Evolutionary conservation across 2,329 filamentous ascomycete genomes (phyloP), one percentile per base, ranked within the genome.

Genomic region (Alternaria arbusti): DNA sequence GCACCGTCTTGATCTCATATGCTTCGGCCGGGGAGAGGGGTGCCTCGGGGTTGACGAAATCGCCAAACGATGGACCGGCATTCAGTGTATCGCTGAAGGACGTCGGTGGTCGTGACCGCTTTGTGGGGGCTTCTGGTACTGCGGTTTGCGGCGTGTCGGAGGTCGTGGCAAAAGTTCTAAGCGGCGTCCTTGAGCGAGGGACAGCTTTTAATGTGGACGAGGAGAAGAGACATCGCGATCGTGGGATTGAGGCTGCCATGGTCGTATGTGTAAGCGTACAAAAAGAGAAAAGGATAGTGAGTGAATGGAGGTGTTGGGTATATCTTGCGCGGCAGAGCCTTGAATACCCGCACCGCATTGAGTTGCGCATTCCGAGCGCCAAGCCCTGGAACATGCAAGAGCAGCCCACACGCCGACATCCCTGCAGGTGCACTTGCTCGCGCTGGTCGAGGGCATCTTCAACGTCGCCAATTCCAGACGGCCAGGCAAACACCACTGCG

Each of bases 81-180:
- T 91, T 90, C 54, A 91, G 82, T 59, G 86, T 87, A 77, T 91
- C 88, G 65, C 81, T 83, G 79, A 91, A 91, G 3, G 81, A 79
- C 13, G 87, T 90, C 28, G 82, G 72, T 44, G 79, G 81, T 61
- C 85, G 79, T 57, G 70, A 68, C 8, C 78, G 73, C 59, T 74
- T 74, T n/a, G 69, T 63, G 3, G 70, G 70, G n/a, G 71, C 52
- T 55, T 71, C 64, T 54, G 74, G 49, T 9, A 62, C 51, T 43
- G 70, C 47, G 20, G 63, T 68, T 40, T 71, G 68, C 3, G 70
- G 65, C 30, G 74, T 62, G 50, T 79, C 76, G 43, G 74, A 65
- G 58, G 72, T 71, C 45, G 77, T 78, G 73, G 78, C 78, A 57
- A 80, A 78, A 58, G 71, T 65, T 63, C 78, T 69, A 40, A 65